Evolutionary conservation across 352 stramenopile genomes (phyloP), one percentile per base, ranked within the genome.

Genomic region (Phytophthora pistaciae): DNA sequence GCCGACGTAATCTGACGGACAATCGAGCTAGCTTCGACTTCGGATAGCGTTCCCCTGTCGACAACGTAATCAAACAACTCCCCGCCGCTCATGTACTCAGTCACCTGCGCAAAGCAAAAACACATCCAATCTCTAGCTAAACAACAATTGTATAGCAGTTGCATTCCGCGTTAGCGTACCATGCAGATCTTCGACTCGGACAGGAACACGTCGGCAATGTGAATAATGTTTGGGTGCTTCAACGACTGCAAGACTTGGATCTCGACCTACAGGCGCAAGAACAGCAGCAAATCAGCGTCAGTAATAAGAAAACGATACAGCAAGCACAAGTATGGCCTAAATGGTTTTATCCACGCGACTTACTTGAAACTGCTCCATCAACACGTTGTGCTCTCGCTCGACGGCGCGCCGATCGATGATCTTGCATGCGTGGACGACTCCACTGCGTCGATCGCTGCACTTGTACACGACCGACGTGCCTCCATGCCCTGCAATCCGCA

Each of bases 31-130:
- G 92, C 92, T 78, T 96, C 89, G 7, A 96, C 72, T 57, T 98
- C 92, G 0, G 87, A 96, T 25, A 98, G 71, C 23, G 87, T 96
- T n/a, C 90, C 90, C 82, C 92, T 96, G 57, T 97, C 86, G 13
- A 98, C 89, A 40, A 98, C 85, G 72, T 96, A 96, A 66, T 98
- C 91, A 66, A 98, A 97, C 27, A 98, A 70, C 62, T 98, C 92
- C 9, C 92, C 92, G 7, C 92, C 92, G 27, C 85, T 64, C 82
- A 97, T 92, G 60, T 91, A 91, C 65, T 98, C 92, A 2, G 92
- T 97, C n/a, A 97, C 79, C 87, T 95, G 29, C 42, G 42, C 18
- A 10, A 11, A 14, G 9, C 16, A 44, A 31, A 21, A 63, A 42
- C 52, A 50, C 58, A 68, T 36, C 13, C 38, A 18, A 60, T 23